A percentile compares a stretch with the other conserved stretches of the same genome.
Conservation (phyloP, 2,329 filamentous ascomycete species). For the Rhynchosporium graminicola region DNA sequence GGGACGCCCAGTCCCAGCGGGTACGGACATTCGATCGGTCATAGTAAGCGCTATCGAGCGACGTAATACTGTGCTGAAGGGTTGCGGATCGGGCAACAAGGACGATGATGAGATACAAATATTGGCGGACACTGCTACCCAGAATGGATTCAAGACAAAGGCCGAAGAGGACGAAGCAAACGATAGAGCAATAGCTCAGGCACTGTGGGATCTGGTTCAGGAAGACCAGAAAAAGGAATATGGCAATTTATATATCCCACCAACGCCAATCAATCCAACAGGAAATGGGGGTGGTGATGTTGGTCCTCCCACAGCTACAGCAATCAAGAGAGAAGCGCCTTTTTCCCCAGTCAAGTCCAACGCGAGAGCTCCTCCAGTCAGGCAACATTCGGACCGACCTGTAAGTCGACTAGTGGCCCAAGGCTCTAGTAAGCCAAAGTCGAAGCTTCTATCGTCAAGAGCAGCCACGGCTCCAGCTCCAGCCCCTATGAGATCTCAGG, state of each 20-base stretch:
- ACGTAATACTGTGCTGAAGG: constrained; percentile 65
- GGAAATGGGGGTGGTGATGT: constrained; percentile 39
- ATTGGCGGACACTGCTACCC: constrained; percentile 62
- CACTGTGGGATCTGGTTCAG: constrained; percentile 82
- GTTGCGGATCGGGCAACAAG: constrained; percentile 68
- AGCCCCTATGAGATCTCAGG: neutral
- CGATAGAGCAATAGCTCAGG: constrained; percentile 81
- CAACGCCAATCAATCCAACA: constrained; percentile 37
- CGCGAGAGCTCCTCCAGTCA: constrained; percentile 23
- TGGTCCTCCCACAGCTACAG: constrained; percentile 17
- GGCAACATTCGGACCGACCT: constrained; percentile 29
- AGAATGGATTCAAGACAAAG: constrained; percentile 76
- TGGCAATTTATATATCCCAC: constrained; percentile 36
- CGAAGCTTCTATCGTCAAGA: constrained; percentile 25
- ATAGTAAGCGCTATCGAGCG: constrained; percentile 72
- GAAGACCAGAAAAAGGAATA: constrained; percentile 57
- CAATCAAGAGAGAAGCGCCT: constrained; percentile 23
- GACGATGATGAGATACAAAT: constrained; percentile 66
- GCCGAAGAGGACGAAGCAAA: constrained; percentile 90
- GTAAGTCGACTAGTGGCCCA: constrained; percentile 37
- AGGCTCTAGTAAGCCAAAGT: constrained; percentile 26
- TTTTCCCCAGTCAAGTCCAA: constrained; percentile 9
- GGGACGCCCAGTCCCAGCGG: constrained; percentile 56
- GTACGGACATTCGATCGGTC: constrained; percentile 68
- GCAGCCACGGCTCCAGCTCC: constrained; percentile 18